Conservation (phyloP, 1,284 basidiomycete species). For the Fomes fomentarius region DNA sequence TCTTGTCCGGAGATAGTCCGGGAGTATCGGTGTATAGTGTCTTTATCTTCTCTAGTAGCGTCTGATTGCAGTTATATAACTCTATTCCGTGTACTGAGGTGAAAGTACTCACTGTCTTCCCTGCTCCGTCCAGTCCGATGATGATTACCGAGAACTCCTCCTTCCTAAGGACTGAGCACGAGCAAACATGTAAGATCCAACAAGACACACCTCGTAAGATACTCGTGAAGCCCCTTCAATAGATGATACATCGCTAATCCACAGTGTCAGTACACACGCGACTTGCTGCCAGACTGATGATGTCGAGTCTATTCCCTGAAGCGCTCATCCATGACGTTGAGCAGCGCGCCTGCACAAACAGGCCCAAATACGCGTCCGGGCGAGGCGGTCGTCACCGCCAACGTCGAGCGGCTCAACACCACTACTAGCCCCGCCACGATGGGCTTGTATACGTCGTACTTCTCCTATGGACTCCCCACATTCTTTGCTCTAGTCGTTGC, state of each 20-base stretch:
- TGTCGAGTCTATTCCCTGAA: neutral
- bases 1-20: conserved; percentile 85
- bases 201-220: conserved; percentile 74
- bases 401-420: conserved; percentile 14
- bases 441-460: conserved; percentile 55
- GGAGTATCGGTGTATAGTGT: conserved; percentile 86
- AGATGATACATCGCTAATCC: conserved; percentile 85
- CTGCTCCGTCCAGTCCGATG: conserved; percentile 86
- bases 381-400: conserved; percentile 17
- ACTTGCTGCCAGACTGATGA: too few relatives aligned
- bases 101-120: conserved; percentile 73
- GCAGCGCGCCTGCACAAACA: conserved; percentile 13
- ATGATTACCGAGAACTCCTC: conserved; percentile 95
- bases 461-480: conserved; percentile 66
- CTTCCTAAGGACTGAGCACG: conserved; percentile 54
- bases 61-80: conserved; percentile 50
- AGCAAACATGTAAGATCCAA: conserved; percentile 39
- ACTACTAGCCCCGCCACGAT: conserved; percentile 33
- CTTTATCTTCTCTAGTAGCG: conserved; percentile 91
- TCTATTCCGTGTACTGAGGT: conserved; percentile 24
- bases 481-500: conserved; percentile 70
- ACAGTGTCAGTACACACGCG: too few relatives aligned
- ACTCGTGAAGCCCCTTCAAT: conserved; percentile 86
- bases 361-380: conserved; percentile 4
- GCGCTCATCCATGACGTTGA: conserved; percentile 17